Evolutionary conservation across 1,139 yeast species (phyloP).

Genomic region (Kazachstania sp.): DNA sequence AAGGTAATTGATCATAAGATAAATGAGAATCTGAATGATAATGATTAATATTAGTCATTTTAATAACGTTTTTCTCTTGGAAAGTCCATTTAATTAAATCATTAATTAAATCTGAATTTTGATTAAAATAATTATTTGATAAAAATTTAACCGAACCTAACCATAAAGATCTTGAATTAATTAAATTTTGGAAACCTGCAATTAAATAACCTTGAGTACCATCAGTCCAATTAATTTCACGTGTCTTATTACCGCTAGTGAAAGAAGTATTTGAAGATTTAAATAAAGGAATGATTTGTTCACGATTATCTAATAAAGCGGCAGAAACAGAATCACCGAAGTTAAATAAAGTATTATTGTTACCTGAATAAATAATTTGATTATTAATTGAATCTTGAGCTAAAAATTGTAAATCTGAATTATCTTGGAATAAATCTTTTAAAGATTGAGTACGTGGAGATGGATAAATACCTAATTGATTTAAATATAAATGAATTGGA

Average conservation of each 20-base stretch:
- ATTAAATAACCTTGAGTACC: conserved; percentile 74
- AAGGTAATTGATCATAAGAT: conserved; percentile 39
- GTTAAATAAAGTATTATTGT: conserved; percentile 6
- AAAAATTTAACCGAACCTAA: conserved; percentile 58
- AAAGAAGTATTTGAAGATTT: conserved; percentile 63
- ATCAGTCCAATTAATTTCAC: conserved; percentile 59
- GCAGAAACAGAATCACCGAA: conserved; percentile 39
- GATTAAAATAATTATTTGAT: conserved; percentile 26
- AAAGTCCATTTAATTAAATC: conserved; percentile 69
- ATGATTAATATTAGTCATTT: conserved; percentile 42
- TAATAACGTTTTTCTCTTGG: conserved; percentile 58
- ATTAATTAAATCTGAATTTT: conserved; percentile 34
- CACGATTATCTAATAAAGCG: conserved; percentile 52
- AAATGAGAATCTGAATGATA: conserved; percentile 37
- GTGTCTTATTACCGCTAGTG: conserved; percentile 36
- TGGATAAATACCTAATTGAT: conserved; percentile 77
- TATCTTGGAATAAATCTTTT: conserved; percentile 47
- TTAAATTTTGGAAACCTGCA: conserved; percentile 75
- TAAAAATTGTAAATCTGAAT: conserved; percentile 18
- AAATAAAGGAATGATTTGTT: conserved; percentile 61
- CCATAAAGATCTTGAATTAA: conserved; percentile 78
- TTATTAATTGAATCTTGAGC: conserved; percentile 15
- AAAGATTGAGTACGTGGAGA: conserved; percentile 66
- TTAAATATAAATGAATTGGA: conserved; percentile 55
- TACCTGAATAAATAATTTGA: conserved; percentile 17